phyloP scores from a whole-genome alignment of 805 yeast genomes.

The Kodamaea restingae region DNA sequence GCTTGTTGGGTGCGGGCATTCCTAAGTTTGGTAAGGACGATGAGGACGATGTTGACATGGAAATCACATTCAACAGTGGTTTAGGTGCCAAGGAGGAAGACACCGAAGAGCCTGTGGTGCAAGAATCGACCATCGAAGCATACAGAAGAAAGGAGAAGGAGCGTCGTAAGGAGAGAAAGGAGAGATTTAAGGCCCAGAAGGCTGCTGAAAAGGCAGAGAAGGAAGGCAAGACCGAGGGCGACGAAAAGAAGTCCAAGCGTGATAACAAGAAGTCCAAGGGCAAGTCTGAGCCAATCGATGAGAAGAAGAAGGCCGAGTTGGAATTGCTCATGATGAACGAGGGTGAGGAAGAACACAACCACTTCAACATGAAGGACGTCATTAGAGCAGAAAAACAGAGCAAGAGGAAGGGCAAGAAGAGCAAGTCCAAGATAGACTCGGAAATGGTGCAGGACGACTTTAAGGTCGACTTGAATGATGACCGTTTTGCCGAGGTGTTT shows the following conservation, averaged over 20 bases:
- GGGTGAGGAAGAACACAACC: slow-evolving; percentile 39
- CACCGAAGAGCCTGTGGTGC: slow-evolving; percentile 39
- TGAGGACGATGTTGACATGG: slow-evolving; percentile 81
- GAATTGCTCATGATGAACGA: slow-evolving; percentile 72
- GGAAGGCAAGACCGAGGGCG: slow-evolving; percentile 40
- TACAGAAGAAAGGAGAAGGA: slow-evolving; percentile 88
- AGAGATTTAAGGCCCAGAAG: slow-evolving; percentile 61
- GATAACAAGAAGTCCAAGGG: slow-evolving; percentile 35
- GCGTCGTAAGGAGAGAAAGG: slow-evolving; percentile 81
- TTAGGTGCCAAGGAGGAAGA: slow-evolving; percentile 40
- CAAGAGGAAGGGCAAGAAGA: slow-evolving; percentile 42
- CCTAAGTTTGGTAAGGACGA: slow-evolving; percentile 27
- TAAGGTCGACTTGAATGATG: slow-evolving; percentile 71
- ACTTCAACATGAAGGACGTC: slow-evolving; percentile 77
- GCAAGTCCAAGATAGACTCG: slow-evolving; percentile 48
- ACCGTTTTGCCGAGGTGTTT: slow-evolving; percentile 78
- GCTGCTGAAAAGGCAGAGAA: slow-evolving; percentile 37
- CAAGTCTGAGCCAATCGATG: slow-evolving; percentile 63
- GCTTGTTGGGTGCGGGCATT: slow-evolving; percentile 46
- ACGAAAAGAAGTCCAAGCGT: slow-evolving; percentile 19
- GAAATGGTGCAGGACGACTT: slow-evolving; percentile 47
- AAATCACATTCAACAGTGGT: slow-evolving; percentile 92
- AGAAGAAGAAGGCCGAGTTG: slow-evolving; percentile 73
- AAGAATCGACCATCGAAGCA: slow-evolving; percentile 73
- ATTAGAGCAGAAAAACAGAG: slow-evolving; percentile 68